Percentiles rank a stretch among this genome's conserved stretches.
These are phyloP conservation scores for Alternaria consortialis DNA, from an alignment of 2,329 filamentous ascomycete species.

Conservation along the genomic window DNA sequence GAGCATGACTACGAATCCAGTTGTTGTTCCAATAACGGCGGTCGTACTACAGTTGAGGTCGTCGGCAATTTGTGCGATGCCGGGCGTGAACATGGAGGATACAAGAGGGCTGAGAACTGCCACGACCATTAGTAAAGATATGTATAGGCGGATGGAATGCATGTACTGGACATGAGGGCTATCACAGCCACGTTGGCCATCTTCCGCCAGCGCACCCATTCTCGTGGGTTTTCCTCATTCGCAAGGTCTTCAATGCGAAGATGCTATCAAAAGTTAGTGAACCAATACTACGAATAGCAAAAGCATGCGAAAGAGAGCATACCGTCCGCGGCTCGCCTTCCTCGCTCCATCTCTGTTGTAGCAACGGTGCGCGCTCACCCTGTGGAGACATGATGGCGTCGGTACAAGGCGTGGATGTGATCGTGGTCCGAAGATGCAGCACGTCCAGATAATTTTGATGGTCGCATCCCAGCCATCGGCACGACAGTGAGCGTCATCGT, in stretches of 20 bases:
- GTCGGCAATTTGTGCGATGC: constrained; percentile 60
- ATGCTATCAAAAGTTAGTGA: constrained; percentile 26
- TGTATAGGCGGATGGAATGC: neutral
- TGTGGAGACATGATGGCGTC: constrained; percentile 25
- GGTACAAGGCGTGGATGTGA: neutral
- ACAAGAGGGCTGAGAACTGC: constrained; percentile 58
- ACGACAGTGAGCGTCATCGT: constrained; percentile 15
- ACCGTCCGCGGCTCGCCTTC: constrained; percentile 47
- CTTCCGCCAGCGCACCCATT: constrained; percentile 57
- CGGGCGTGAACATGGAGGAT: constrained; percentile 62
- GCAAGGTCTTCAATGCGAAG: constrained; percentile 39
- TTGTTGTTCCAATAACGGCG: constrained; percentile 60
- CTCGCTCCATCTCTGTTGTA: constrained; percentile 43
- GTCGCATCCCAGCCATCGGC: neutral
- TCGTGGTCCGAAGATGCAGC: neutral
- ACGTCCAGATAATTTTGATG: neutral
- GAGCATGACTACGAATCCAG: constrained; percentile 61
- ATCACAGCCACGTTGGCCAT: constrained; percentile 61
- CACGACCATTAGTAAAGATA: constrained; percentile 1
- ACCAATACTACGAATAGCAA: neutral
- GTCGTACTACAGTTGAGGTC: constrained; percentile 54
- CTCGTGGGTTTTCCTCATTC: constrained; percentile 56
- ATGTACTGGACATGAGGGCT: constrained; percentile 58
- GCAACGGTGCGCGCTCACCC: constrained; percentile 53
- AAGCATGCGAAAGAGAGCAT: constrained; percentile 15